Percentiles rank a stretch among this genome's conserved stretches.
phyloP scores from a whole-genome alignment of 2,329 filamentous ascomycete genomes.

The Fusarium fracticaudum region DNA sequence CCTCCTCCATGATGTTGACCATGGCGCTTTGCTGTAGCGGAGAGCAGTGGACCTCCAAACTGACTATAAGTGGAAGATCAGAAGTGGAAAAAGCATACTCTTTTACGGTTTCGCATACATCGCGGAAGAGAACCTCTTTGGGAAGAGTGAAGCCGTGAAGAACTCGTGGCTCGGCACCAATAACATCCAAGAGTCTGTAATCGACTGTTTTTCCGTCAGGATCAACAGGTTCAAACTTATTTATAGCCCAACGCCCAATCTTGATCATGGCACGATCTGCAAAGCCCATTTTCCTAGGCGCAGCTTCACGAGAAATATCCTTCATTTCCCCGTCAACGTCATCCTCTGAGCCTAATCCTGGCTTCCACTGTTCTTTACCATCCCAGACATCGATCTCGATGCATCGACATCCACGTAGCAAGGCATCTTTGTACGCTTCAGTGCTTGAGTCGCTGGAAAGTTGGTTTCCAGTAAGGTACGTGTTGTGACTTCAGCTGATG shows the following conservation, averaged over 20 bases:
- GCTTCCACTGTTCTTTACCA: constrained; percentile 63
- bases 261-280: background rate
- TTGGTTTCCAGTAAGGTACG: constrained; percentile 88
- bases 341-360: fast-evolving
- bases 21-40: constrained; percentile 86
- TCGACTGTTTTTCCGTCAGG: background rate
- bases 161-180: constrained; percentile 67
- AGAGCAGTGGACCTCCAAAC: constrained; percentile 87
- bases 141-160: constrained; percentile 86
- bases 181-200: background rate
- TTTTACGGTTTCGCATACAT: constrained; percentile 82
- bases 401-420: constrained; percentile 82
- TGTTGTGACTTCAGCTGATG: constrained; percentile 95
- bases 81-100: constrained; percentile 80
- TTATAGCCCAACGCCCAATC: background rate
- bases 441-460: constrained; percentile 79
- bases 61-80: constrained; percentile 86
- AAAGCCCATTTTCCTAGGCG: background rate
- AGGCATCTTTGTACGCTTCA: constrained; percentile 79
- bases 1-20: constrained; percentile 92
- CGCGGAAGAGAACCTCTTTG: constrained; percentile 81
- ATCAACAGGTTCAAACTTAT: background rate
- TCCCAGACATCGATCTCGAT: constrained; percentile 97
- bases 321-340: too few species aligned
- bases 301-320: background rate